Conservation (phyloP, 306 rosid genomes). For the Rubus parviflorus region DNA sequence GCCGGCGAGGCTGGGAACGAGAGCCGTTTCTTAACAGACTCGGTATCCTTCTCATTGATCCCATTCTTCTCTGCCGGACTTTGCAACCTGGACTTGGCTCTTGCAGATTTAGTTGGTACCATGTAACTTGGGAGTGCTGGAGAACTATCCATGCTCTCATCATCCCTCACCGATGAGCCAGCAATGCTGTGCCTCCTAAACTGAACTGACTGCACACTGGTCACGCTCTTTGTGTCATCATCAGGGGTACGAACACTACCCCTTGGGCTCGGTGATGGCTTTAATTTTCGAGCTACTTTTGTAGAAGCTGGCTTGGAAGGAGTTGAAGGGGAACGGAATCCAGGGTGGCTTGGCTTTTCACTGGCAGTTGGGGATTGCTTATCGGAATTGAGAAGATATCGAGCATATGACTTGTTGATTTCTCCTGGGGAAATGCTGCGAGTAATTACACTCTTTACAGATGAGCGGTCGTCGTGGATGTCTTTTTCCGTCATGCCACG, state of each 20-base stretch:
- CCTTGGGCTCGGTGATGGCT: constrained; percentile 73
- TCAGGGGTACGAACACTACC: constrained; percentile 46
- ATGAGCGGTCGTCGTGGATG: constrained; percentile 48
- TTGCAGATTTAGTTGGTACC: constrained; percentile 83
- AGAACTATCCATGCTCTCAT: constrained; percentile 76
- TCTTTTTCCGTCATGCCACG: constrained; percentile 58
- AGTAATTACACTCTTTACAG: constrained; percentile 51
- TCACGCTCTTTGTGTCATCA: constrained; percentile 67
- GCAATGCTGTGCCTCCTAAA: constrained; percentile 81
- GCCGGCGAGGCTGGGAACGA: constrained; percentile 80
- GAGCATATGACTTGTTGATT: constrained; percentile 86
- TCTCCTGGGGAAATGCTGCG: constrained; percentile 65
- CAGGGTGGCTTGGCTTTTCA: constrained; percentile 54
- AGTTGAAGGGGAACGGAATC: constrained; percentile 57
- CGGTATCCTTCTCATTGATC: constrained; percentile 50
- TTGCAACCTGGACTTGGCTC: constrained; percentile 76
- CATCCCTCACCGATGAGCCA: constrained; percentile 65
- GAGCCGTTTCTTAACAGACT: constrained; percentile 72
- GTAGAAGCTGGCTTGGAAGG: constrained; percentile 62
- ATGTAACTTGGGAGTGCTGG: constrained; percentile 77
- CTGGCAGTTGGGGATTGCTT: constrained; percentile 78
- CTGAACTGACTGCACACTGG: constrained; percentile 64
- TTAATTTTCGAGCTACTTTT: constrained; percentile 40
- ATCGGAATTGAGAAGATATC: constrained; percentile 81
- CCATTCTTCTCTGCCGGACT: constrained; percentile 70